Evolutionary conservation across 225 moss, liverwort and hornwort genomes (phyloP), one percentile per base, ranked within the genome.

Genomic region (Thuidium tamariscinum): DNA sequence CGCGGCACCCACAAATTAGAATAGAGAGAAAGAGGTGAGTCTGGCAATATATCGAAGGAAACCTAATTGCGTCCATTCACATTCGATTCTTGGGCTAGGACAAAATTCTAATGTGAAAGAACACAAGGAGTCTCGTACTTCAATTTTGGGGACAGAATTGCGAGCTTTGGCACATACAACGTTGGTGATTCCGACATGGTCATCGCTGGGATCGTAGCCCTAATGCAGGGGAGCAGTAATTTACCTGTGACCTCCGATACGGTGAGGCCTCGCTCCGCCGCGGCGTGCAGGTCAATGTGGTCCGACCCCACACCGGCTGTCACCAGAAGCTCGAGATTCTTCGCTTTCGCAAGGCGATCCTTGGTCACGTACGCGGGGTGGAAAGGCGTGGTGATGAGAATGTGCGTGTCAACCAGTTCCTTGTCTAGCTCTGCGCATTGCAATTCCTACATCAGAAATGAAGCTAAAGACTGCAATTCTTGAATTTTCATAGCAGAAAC

Each of bases 241-340:
- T 39, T 82, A 92, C 93, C 93, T 87, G 93, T 93, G 30, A 93
- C 93, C 81, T 93, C 93, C 44, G 93, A 89, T 27, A 93, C 93
- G 64, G 93, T 93, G 44, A 88, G 88, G 67, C 93, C 93, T 27
- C 71, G 84, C 17, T 91, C 91, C 16, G 93, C 93, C 36, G 93
- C 93, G 46, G 92, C 93, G 19, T 87, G 80, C 19, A 93, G 88
- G 81, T 93, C 93, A 78, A 93, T 92, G 87, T 93, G 93, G 77
- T 93, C 93, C 17, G 93, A 93, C 19, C 93, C 93, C 44, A 93
- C 92, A 22, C 93, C 93, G 8, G 93, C 93, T 25, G 93, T 93
- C 72, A 93, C 91, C 77, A 93, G 41, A 59, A 93, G 93, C 92
- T 93, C 93, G 5, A 93, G 91, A 18, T 92, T 91, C 88, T 91